Base-by-base conservation (phyloP, 768 basidiomycete species). In the Phylloporus sp. region DNA sequence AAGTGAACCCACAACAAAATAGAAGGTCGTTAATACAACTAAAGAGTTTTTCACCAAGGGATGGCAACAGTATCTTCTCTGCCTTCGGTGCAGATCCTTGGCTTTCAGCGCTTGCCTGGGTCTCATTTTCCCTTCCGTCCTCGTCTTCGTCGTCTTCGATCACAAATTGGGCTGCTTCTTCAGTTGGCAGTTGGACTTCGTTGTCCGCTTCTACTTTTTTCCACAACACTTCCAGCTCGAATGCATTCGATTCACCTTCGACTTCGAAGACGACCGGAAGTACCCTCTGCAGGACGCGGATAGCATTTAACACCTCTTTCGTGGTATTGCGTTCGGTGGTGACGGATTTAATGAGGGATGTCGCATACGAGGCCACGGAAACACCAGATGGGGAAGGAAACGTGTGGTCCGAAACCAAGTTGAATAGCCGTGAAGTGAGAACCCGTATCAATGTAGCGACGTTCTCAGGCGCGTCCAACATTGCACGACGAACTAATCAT, bases 1-100 rank as follows among this genome's bases (percentile, higher is more conserved):
- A 72, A 0, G 94, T 95, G 60, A 98, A 97, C 12, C 91, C 93
- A 59, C 91, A 95, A 64, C 92, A 93, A 68, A 95, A 98, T 34
- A 97, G 66, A 11, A 97, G 75, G 65, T 98, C 95, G 50, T 91
- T 80, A 10, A 91, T 73, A 52, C 85, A 84, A 60, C 77, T 80
- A 57, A 95, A 87, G 20, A 97, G 73, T 55, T 81, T 78, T 62
- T 95, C 91, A 1, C 84, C 88, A 5, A 95, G 70, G 16, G 88
- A 87, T n/a, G 90, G 92, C 27, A 83, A 65, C 13, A 82, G 66
- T 11, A 70, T 72, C 62, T 77, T 80, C 62, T 70, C 75, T 45
- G 62, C 55, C 45, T 71, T 75, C 28, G 67, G 53, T 52, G 63
- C 62, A 18, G 62, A 54, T 40, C 38, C 55, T 43, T 57, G 47